Base-by-base conservation (phyloP, 345 rosid genomes). In the Cardamine chenopodiifolia region DNA sequence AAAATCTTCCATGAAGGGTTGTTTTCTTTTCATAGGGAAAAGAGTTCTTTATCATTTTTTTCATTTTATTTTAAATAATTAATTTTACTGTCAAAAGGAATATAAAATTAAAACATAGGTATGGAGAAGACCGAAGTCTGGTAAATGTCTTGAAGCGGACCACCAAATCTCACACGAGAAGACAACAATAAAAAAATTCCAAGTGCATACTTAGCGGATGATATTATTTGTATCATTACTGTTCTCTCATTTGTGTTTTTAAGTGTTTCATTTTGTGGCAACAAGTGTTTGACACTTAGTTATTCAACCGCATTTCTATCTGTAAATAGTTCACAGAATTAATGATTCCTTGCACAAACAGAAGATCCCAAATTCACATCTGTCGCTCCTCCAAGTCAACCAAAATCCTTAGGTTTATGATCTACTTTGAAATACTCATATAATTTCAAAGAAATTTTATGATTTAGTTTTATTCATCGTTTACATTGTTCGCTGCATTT, bases 1-100 rank as follows among this genome's bases (percentile, higher is more conserved):
- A 77, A 77, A 77, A 70, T 56, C 47, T 56, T 56, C 76, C 80
- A 77, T 77, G 80, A 70, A 17, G 31, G 44, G 80, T 77, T 77
- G 80, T 77, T 77, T 77, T 77, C 80, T 59, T 45, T 70, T 34
- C 80, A 45, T 70, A 12, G 80, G 75, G 80, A 62, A 63, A 62
- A 63, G 71, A 69, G 79, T 76, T 69, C 0, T 22, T 52, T 75
- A 50, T 11, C 2, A 6, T 13, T 57, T 5, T 7, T 15, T 50
- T 13, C 7, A 28, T 13, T 57, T 28, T 4, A 11, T 19, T 29
- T 72, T 6, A 50, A 53, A 31, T 28, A 52, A n/a, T 44, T 18
- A 62, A 8, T 39, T 59, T 61, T 68, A 76, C 59, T 62, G 80
- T 55, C 66, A 69, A 54, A 76, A 47, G 25, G 80, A 70, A 76